These are phyloP conservation scores for Cyclanthera cordifolia DNA, from an alignment of 306 rosid genomes.

Conservation along the genomic window DNA sequence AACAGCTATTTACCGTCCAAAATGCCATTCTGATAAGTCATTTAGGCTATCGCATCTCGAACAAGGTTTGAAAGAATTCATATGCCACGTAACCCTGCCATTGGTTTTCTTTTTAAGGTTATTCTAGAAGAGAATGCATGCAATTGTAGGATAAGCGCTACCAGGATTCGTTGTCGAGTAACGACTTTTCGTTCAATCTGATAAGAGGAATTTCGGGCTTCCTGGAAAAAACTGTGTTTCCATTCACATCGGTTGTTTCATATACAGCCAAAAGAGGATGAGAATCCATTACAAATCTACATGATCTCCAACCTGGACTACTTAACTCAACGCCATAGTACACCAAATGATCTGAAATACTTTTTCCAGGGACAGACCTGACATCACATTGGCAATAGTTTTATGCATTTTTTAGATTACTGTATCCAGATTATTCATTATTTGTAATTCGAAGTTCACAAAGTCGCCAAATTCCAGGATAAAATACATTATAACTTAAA, in stretches of 20 bases:
- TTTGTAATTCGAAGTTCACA: background rate
- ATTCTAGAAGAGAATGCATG: background rate
- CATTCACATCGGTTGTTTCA: constrained; percentile 35
- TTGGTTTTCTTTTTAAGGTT: background rate
- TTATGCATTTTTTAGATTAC: background rate
- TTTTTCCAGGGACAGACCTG: constrained; percentile 85
- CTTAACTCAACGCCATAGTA: constrained; percentile 54
- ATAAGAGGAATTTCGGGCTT: constrained; percentile 42
- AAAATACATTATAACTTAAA: no score
- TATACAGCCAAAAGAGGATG: constrained; percentile 21
- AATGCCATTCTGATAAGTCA: background rate
- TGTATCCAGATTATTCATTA: background rate
- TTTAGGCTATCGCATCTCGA: background rate
- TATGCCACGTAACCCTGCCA: background rate
- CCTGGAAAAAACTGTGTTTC: constrained; percentile 51
- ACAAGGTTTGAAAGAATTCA: background rate
- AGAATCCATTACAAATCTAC: constrained; percentile 63
- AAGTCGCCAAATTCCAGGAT: background rate
- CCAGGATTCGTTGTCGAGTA: constrained; percentile 20
- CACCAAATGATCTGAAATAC: constrained; percentile 60
- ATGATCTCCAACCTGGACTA: constrained; percentile 39
- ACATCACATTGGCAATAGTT: constrained; percentile 19
- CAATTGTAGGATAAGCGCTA: background rate
- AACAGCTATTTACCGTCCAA: constrained; percentile 4
- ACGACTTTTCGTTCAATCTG: constrained; percentile 27